Evolutionary conservation across 225 moss, liverwort and hornwort genomes (phyloP).

Genomic region (Neckera pumila): DNA sequence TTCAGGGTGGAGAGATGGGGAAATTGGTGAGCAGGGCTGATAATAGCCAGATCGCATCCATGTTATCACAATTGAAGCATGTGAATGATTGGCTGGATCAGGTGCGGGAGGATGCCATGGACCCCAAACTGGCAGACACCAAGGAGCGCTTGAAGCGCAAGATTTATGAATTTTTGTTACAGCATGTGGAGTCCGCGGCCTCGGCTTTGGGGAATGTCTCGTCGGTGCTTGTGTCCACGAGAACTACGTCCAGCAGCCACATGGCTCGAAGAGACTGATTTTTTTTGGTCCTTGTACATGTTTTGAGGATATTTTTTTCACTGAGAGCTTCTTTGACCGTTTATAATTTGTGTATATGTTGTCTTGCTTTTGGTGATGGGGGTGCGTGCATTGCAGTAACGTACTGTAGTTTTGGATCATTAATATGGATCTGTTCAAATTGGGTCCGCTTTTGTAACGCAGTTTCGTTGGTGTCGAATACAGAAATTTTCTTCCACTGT

Average conservation of each 20-base stretch:
- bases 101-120: constrained; percentile 19
- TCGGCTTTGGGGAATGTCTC: constrained; percentile 54
- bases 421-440: background rate
- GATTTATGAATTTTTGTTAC: constrained; percentile 53
- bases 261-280: constrained; percentile 35
- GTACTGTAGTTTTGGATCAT: background rate
- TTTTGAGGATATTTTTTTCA: background rate
- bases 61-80: constrained; percentile 53
- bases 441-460: background rate
- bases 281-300: background rate
- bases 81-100: constrained; percentile 62
- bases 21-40: constrained; percentile 32
- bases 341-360: background rate
- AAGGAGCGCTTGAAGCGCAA: constrained; percentile 42
- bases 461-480: background rate
- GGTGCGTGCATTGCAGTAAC: background rate
- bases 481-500: background rate
- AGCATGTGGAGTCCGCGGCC: constrained; percentile 61
- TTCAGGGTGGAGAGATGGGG: background rate
- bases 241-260: constrained; percentile 1
- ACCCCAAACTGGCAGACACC: constrained; percentile 10
- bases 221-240: constrained; percentile 33
- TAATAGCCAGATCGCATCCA: constrained; percentile 51
- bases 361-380: background rate
- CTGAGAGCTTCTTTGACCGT: background rate